phyloP scores from a whole-genome alignment of 2,329 filamentous ascomycete genomes.

The Xylariomycetidae sp. region DNA sequence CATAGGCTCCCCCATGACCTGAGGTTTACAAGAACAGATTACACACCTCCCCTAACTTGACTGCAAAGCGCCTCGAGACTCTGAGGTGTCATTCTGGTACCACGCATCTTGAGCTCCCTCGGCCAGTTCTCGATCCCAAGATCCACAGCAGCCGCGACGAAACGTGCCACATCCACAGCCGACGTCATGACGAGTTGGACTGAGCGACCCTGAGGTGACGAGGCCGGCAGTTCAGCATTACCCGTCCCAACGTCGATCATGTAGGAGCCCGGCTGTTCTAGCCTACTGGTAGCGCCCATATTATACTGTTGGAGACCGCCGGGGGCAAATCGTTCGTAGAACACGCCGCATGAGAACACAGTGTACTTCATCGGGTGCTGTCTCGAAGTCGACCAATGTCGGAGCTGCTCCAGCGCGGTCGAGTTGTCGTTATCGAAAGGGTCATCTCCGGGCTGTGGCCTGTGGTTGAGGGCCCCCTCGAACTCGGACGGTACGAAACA shows the following conservation, averaged over 20 bases:
- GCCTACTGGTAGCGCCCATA: constrained; percentile 53
- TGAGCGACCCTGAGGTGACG: constrained; percentile 42
- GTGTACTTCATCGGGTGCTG: constrained; percentile 59
- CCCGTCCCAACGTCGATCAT: constrained; percentile 57
- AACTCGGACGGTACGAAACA: constrained; percentile 74
- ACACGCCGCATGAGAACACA: constrained; percentile 67
- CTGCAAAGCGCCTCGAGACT: constrained; percentile 51
- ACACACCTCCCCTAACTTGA: constrained; percentile 44
- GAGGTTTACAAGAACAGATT: not conserved
- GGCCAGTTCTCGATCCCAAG: constrained; percentile 60
- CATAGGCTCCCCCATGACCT: too few relatives aligned
- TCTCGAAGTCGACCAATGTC: constrained; percentile 43
- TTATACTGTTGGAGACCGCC: constrained; percentile 57
- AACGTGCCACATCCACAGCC: constrained; percentile 64
- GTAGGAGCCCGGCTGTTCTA: constrained; percentile 57
- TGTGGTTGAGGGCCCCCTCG: constrained; percentile 56
- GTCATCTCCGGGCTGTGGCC: constrained; percentile 44
- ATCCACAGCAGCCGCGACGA: constrained; percentile 65
- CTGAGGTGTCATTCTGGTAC: constrained; percentile 58
- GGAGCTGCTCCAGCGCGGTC: constrained; percentile 43
- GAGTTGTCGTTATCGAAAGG: constrained; percentile 57
- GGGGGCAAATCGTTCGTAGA: constrained; percentile 71
- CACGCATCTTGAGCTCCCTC: constrained; percentile 62
- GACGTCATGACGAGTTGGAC: constrained; percentile 64
- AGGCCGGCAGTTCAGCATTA: constrained; percentile 56